Evolutionary conservation across 2,329 filamentous ascomycete species (phyloP), one percentile per base, ranked within the genome.

Genomic region (Calonectria honghensis): DNA sequence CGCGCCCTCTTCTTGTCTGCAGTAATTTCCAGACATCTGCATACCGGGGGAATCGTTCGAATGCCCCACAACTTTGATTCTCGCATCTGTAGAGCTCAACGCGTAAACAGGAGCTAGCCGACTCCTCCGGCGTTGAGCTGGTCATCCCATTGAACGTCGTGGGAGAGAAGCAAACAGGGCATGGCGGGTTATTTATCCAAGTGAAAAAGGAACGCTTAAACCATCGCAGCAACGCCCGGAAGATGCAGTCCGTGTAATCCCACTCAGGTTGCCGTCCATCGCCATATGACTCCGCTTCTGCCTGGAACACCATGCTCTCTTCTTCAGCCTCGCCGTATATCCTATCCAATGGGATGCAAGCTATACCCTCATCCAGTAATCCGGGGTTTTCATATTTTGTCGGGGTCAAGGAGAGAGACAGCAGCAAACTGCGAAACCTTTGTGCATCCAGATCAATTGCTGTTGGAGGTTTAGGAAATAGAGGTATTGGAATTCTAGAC

Each of bases 201-300:
- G 94, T 93, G 86, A 98, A 98, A 87, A 98, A 98, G 9, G 94
- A 94, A 77, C 94, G 91, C 87, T 97, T 98, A 88, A 98, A 99
- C 97, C 97, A 98, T 78, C 86, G 93, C 81, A 98, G 88, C 77
- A 98, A 89, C 74, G 96, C 95, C 78, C 95, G 91, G 82, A 98
- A 94, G 70, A 98, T 95, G 84, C 96, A 98, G 86, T 99, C 97
- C 85, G 98, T 96, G 83, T 98, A 98, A 72, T 96, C 96, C 96
- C 96, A 98, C 87, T 96, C 94, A 2, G 96, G 92, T 84, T 94
- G 94, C 78, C 92, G 90, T 71, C 93, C 94, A 72, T 94, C 92
- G 29, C 94, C 95, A 87, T 98, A 92, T 79, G 95, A 98, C 83
- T 94, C 94, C 37, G 96, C 96, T 85, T 97, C 93, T 41, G 95